These are phyloP conservation scores for Candida koratica DNA, from an alignment of 805 yeast species.

Conservation along the genomic window DNA sequence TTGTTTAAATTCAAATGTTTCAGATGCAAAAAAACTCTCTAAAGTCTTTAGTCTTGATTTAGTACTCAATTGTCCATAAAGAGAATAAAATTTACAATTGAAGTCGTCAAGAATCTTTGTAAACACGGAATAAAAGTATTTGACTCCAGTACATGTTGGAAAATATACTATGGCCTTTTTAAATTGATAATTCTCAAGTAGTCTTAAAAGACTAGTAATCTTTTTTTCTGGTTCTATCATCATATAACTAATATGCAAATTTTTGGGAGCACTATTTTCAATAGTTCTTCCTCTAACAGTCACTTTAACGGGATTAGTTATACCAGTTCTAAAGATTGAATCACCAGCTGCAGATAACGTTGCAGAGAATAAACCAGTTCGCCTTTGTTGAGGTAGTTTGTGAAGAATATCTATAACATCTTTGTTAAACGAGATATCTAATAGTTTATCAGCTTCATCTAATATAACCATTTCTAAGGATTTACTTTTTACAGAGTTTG, in stretches of 20 bases:
- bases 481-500: conserved; percentile 53
- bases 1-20: conserved; percentile 39
- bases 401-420: conserved; percentile 67
- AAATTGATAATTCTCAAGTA: conserved; percentile 53
- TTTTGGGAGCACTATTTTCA: conserved; percentile 50
- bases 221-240: conserved; percentile 58
- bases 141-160: conserved; percentile 85
- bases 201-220: conserved; percentile 51
- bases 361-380: conserved; percentile 93
- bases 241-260: conserved; percentile 60
- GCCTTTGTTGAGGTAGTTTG: conserved; percentile 79
- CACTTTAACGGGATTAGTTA: conserved; percentile 88
- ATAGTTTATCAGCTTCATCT: conserved; percentile 90
- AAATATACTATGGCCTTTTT: conserved; percentile 86
- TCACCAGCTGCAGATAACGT: conserved; percentile 81
- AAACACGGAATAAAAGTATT: conserved; percentile 64
- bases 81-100: conserved; percentile 53
- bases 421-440: conserved; percentile 70
- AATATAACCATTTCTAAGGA: conserved; percentile 71
- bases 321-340: conserved; percentile 78
- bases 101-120: conserved; percentile 32
- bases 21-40: conserved; percentile 51
- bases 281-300: conserved; percentile 56
- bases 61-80: conserved; percentile 90
- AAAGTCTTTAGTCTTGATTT: conserved; percentile 74